Evolutionary conservation across 2,329 filamentous ascomycete genomes (phyloP), one percentile per base, ranked within the genome.

Genomic region (Penicillium psychrosexuale): DNA sequence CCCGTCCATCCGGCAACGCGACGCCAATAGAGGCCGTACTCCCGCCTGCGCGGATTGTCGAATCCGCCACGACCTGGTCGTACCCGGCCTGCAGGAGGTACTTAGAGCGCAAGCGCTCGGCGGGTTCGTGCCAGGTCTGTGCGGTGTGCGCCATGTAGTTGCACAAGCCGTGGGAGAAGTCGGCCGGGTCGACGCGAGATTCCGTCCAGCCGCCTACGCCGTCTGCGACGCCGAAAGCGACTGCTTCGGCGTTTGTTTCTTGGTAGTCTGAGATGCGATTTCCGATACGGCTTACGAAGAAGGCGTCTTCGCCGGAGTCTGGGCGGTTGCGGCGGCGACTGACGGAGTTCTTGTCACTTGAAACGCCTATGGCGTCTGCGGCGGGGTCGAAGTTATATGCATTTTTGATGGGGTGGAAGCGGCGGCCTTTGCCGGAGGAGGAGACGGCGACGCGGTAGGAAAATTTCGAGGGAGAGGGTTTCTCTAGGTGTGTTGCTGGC

Each of bases 151-250:
- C 90, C 91, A 97, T 97, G 74, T 96, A 89, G 65, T 91, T 87
- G 79, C 94, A 97, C 57, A 99, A 80, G 38, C 89, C 90, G 71
- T 97, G 93, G 3, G 93, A 94, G 74, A 97, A 97, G 74, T 97
- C 90, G 28, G 91, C 91, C 8, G 94, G 92, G 68, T 99, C 92
- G 49, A 99, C 87, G 42, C 91, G 91, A 37, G 89, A 93, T 65
- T 96, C 90, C 60, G 88, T 85, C 92, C 94, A 99, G 34, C 94
- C 94, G 45, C 94, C 94, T 0, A 99, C 94, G 11, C 94, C 94
- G 71, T 99, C 94, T 50, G 92, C 91, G 24, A 99, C 84, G 17
- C 91, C 94, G 63, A 99, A 87, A 0, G 92, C 90, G 11, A 96
- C 83, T 3, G 65, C 58, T 39, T 67, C 58, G 38, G 85, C 81